Conservation (phyloP, 208 protist genomes). For the Acanthamoeba royreba region DNA sequence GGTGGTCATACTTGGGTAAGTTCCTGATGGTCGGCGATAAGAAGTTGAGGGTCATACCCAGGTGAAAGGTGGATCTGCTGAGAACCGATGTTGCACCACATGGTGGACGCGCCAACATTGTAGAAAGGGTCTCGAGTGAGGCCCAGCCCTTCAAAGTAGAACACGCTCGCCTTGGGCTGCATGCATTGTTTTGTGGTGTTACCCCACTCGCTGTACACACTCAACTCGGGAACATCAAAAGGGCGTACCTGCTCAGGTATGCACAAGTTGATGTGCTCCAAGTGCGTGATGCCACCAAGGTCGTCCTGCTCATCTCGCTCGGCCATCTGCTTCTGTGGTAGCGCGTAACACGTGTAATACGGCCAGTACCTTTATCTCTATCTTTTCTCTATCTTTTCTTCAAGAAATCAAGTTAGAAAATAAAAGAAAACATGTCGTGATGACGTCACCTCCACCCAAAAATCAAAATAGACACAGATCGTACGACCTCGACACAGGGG, state of each 20-base stretch:
- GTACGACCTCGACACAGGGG: too few relatives aligned
- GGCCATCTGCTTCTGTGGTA: too few relatives aligned
- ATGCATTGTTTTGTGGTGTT: too few relatives aligned
- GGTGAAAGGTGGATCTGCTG: slow-evolving; percentile 13
- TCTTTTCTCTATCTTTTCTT: too few relatives aligned
- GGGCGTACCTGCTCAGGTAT: not conserved
- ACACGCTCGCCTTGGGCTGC: not conserved
- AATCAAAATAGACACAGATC: too few relatives aligned
- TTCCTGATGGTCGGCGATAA: not conserved
- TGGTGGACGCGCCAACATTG: not conserved
- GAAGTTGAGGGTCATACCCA: not conserved
- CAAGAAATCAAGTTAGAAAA: too few relatives aligned
- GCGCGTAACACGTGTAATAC: too few relatives aligned
- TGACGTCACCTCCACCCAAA: too few relatives aligned
- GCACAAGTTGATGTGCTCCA: not conserved
- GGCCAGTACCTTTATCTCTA: too few relatives aligned
- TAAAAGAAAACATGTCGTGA: too few relatives aligned
- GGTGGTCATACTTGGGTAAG: too few relatives aligned
- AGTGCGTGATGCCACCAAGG: not conserved
- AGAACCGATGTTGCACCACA: slow-evolving; percentile 11
- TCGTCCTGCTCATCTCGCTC: not conserved
- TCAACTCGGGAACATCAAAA: not conserved
- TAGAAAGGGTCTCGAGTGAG: not conserved
- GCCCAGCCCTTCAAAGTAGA: slow-evolving; percentile 3
- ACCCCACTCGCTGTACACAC: not conserved